Evolutionary conservation across 352 stramenopile species (phyloP), one percentile per base, ranked within the genome.

Genomic region (Phytophthora citrophthora): DNA sequence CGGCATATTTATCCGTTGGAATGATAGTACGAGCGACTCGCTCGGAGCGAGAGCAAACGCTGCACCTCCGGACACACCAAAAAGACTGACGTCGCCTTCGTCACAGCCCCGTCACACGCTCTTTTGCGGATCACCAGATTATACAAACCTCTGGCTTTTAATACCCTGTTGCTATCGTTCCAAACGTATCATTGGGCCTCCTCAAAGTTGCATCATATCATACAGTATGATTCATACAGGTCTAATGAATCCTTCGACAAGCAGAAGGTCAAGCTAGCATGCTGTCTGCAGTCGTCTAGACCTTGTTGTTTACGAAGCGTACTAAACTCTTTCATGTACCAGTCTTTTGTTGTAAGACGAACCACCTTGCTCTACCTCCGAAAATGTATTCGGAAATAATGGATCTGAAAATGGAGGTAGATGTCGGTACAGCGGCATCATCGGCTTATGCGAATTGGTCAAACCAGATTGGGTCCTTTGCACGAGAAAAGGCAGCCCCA

Each of bases 51-150:
- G 20, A 20, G 20, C 20, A 20, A 20, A 20, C 18, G 18, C 18
- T 20, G 18, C 18, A 20, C 20, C 20, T 29, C 26, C 26, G 6
- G 5, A 27, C 24, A 5, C 24, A 9, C 27, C 27, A 32, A 32
- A 34, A 29, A 32, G 27, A 9, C 6, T 32, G 27, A 9, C 27
- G 29, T 34, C 29, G 29, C 29, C 29, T 12, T 11, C 29, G 9
- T 34, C 29, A 34, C 8, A 34, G 29, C 29, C 29, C 29, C 29
- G 29, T 34, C 29, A 34, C 29, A 34, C 29, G 29, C 29, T 3
- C 9, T 34, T 29, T 44, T 53, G 53, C 41, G 53, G 31, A 44
- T 61, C 53, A 61, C 27, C 20, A 26, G 53, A 61, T 53, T 46
- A 10, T 60, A 16, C 4, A 32, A 29, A 26, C 41, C 41, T n/a